phyloP scores from a whole-genome alignment of 768 basidiomycete species.

The Zangia roseola region DNA sequence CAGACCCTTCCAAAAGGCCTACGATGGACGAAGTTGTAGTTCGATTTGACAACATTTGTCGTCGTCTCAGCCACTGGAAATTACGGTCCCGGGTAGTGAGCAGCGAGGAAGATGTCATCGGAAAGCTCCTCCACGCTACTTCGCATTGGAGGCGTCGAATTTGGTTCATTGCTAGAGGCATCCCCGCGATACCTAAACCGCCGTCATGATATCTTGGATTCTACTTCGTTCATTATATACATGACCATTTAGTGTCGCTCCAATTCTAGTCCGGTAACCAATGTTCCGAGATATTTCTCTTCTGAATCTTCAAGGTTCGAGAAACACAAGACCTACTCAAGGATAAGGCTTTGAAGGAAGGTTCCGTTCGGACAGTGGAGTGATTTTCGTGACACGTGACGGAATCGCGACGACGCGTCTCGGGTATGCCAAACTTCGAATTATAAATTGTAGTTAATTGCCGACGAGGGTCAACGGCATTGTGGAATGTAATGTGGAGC shows the following conservation, averaged over 20 bases:
- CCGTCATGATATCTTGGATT: neutral
- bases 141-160: constrained; percentile 28
- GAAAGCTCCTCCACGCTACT: constrained; percentile 1
- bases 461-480: constrained; percentile 26
- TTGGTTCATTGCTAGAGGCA: constrained; percentile 10
- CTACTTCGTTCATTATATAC: no score
- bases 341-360: no score
- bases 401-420: neutral
- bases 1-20: constrained; percentile 37
- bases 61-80: constrained; percentile 20
- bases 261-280: no score
- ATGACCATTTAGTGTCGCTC: no score
- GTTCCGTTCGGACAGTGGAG: no score
- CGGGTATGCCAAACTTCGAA: neutral
- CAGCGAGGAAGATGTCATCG: constrained; percentile 3
- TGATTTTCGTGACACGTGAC: constrained; percentile 32
- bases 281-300: no score
- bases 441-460: constrained; percentile 14
- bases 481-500: constrained; percentile 17
- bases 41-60: constrained; percentile 26
- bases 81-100: constrained; percentile 29
- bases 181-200: constrained; percentile 20
- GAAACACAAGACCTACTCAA: no score
- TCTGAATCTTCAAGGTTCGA: no score
- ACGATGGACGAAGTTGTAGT: constrained; percentile 36